A percentile compares a stretch with the other conserved stretches of the same genome.
These are phyloP conservation scores for Penicillium paneum DNA, from an alignment of 2,329 filamentous ascomycete species.

Conservation along the genomic window DNA sequence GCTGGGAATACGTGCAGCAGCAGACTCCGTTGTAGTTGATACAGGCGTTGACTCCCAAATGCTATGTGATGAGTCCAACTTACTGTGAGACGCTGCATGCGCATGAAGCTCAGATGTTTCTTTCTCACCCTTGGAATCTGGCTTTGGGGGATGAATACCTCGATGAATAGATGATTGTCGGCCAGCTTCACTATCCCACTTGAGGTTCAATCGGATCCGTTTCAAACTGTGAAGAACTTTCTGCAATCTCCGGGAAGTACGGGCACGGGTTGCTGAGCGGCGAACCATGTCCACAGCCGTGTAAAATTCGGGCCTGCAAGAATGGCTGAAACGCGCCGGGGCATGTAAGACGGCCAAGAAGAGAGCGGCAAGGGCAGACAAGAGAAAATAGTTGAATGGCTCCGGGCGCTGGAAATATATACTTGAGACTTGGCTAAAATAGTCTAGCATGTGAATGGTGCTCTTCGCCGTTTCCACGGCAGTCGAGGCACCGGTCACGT, in stretches of 20 bases:
- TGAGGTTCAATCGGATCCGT: slow-evolving; percentile 54
- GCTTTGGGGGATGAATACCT: not conserved
- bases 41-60: not conserved
- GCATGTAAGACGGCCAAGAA: slow-evolving; percentile 49
- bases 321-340: slow-evolving; percentile 42
- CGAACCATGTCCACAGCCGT: slow-evolving; percentile 60
- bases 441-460: slow-evolving; percentile 39
- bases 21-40: slow-evolving; percentile 3
- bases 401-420: slow-evolving; percentile 42
- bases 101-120: not conserved
- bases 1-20: not conserved
- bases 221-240: slow-evolving; percentile 58
- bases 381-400: slow-evolving; percentile 44
- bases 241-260: slow-evolving; percentile 57
- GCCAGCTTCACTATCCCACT: slow-evolving; percentile 6
- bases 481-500: slow-evolving; percentile 36
- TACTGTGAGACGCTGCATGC: not conserved
- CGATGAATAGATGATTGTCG: not conserved
- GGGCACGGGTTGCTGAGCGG: slow-evolving; percentile 54
- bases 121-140: not conserved
- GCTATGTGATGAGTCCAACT: not conserved
- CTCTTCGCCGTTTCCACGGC: slow-evolving; percentile 44
- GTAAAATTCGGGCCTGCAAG: slow-evolving; percentile 44
- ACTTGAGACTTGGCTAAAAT: slow-evolving; percentile 36
- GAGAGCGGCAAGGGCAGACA: slow-evolving; percentile 41